phyloP scores from a whole-genome alignment of 2,329 filamentous ascomycete species.

The Aspergillus fischeri region DNA sequence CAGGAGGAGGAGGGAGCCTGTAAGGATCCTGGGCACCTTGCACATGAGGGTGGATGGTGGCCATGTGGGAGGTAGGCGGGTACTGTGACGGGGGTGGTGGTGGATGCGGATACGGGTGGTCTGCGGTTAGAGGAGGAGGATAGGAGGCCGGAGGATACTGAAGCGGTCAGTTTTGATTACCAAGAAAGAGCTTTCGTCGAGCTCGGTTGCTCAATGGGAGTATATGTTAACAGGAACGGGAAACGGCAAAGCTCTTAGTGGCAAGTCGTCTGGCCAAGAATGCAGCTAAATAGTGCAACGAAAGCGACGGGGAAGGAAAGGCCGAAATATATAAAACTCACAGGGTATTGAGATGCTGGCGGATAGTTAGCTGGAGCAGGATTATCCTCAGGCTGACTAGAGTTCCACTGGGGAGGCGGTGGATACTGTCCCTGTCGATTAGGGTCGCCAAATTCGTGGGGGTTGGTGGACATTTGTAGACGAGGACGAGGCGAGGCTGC shows the following conservation, averaged over 20 bases:
- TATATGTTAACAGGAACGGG: conserved; percentile 1
- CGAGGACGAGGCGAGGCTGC: conserved; percentile 17
- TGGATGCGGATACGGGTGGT: conserved; percentile 31
- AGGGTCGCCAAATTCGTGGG: conserved; percentile 38
- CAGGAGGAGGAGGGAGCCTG: conserved; percentile 41
- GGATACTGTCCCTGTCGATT: conserved; percentile 45
- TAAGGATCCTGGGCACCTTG: conserved; percentile 42
- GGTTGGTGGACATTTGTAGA: conserved; percentile 42
- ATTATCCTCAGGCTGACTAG: conserved; percentile 37
- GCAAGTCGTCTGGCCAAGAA: neutral
- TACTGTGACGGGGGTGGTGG: conserved; percentile 34
- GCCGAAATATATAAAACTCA: conserved; percentile 26
- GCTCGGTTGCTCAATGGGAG: neutral
- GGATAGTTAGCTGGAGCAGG: conserved; percentile 33
- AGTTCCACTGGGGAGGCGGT: conserved; percentile 37
- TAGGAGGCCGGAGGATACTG: conserved; percentile 33
- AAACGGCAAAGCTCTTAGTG: neutral
- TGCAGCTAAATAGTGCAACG: neutral
- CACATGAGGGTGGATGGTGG: conserved; percentile 38
- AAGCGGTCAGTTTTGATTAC: conserved; percentile 1
- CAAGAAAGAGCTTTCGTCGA: neutral
- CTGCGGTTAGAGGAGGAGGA: conserved; percentile 25
- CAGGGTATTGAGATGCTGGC: conserved; percentile 33
- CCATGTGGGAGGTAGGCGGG: conserved; percentile 37
- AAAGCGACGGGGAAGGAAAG: conserved; percentile 1